phyloP scores from a whole-genome alignment of 2,329 filamentous ascomycete species.

The Plenodomus lindquistii region DNA sequence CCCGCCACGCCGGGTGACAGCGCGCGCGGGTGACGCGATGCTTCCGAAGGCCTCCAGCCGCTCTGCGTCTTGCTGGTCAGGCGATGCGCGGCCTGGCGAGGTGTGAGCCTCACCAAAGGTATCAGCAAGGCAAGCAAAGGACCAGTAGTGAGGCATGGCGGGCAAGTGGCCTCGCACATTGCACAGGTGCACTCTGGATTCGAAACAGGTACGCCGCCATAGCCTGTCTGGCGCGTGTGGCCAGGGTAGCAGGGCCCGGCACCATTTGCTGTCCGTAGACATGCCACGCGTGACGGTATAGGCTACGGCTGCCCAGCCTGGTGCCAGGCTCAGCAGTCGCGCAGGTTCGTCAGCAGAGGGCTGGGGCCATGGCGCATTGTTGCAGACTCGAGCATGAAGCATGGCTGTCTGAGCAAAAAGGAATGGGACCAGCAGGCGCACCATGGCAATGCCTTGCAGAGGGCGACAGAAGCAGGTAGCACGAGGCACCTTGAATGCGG shows the following conservation, averaged over 20 bases:
- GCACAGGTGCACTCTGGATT: constrained; percentile 23
- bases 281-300: constrained; percentile 35
- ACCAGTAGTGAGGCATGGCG: constrained; percentile 19
- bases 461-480: constrained; percentile 32
- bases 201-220: constrained; percentile 42
- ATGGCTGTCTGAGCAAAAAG: constrained; percentile 17
- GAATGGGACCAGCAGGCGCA: constrained; percentile 24
- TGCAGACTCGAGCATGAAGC: constrained; percentile 3
- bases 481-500: constrained; percentile 38
- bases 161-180: constrained; percentile 28
- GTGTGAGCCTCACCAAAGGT: constrained; percentile 7
- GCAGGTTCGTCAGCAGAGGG: constrained; percentile 30
- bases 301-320: constrained; percentile 29
- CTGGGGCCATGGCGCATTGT: constrained; percentile 20
- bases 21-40: constrained; percentile 32
- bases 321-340: constrained; percentile 30
- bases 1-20: constrained; percentile 40
- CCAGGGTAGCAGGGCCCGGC: constrained; percentile 28
- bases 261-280: constrained; percentile 31
- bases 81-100: constrained; percentile 7
- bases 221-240: constrained; percentile 14
- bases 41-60: constrained; percentile 19
- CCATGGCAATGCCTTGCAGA: constrained; percentile 36
- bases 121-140: constrained; percentile 10
- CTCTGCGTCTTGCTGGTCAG: constrained; percentile 22